Evolutionary conservation across 805 yeast genomes (phyloP).

Genomic region (Candida caryicola): DNA sequence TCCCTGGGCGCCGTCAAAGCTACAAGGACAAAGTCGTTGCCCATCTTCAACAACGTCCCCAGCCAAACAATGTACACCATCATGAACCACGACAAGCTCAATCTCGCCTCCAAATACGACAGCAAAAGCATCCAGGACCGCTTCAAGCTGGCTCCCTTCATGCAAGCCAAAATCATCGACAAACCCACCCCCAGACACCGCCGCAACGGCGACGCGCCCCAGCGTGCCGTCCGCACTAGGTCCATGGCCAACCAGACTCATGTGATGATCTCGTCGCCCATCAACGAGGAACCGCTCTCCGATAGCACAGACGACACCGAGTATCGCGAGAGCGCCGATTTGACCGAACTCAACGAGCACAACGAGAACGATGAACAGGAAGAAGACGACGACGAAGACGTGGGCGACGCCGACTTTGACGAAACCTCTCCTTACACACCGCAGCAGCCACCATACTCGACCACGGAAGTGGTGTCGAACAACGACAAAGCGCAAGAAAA

Average conservation of each 20-base stretch:
- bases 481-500: constrained; percentile 10
- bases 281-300: constrained; percentile 36
- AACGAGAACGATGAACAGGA: constrained; percentile 24
- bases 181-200: constrained; percentile 29
- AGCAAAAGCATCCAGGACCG: constrained; percentile 41
- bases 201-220: constrained; percentile 22
- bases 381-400: constrained; percentile 27
- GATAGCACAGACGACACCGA: constrained; percentile 41
- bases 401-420: constrained; percentile 18
- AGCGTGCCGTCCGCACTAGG: constrained; percentile 41
- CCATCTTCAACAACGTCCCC: constrained; percentile 38
- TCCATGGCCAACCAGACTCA: constrained; percentile 39
- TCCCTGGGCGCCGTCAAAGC: constrained; percentile 34
- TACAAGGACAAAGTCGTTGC: constrained; percentile 43
- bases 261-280: constrained; percentile 38
- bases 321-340: constrained; percentile 22
- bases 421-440: constrained; percentile 41
- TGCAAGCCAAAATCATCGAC: constrained; percentile 40
- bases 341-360: constrained; percentile 20
- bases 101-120: constrained; percentile 37
- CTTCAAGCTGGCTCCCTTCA: constrained; percentile 45
- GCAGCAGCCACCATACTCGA: constrained; percentile 38
- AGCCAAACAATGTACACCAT: constrained; percentile 39
- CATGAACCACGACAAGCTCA: constrained; percentile 41
- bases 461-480: constrained; percentile 8